Evolutionary conservation across 345 rosid species (phyloP).

Genomic region (Sonneratia alba): DNA sequence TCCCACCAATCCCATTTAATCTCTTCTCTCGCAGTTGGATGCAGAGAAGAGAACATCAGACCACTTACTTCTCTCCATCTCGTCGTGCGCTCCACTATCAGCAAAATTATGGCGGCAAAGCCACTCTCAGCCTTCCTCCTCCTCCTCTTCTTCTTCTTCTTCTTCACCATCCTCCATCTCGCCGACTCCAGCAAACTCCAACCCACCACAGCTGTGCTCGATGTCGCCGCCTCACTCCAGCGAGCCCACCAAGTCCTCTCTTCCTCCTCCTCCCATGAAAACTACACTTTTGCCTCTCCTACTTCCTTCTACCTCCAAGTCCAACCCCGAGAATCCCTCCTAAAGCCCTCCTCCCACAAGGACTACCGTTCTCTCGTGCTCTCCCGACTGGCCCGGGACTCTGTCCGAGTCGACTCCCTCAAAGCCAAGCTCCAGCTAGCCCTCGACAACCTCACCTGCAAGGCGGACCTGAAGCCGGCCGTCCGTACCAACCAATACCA

Average conservation of each 20-base stretch:
- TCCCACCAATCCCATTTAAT: slow-evolving; percentile 1
- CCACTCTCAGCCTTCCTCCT: background rate
- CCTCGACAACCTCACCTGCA: background rate
- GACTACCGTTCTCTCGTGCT: slow-evolving; percentile 3
- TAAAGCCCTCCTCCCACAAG: background rate
- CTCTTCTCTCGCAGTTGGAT: background rate
- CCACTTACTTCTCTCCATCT: background rate
- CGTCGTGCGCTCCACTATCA: background rate
- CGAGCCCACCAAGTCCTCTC: slow-evolving; percentile 6
- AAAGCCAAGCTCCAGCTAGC: background rate
- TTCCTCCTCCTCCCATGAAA: background rate
- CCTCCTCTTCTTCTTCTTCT: background rate
- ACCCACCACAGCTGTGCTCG: background rate
- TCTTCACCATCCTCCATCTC: background rate
- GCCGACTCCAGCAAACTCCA: background rate
- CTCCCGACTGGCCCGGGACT: slow-evolving; percentile 5
- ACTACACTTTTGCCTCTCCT: background rate
- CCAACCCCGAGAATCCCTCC: slow-evolving; percentile 3
- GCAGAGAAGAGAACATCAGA: background rate
- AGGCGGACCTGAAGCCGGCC: background rate
- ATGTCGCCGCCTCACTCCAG: background rate
- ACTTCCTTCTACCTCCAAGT: slow-evolving; percentile 5
- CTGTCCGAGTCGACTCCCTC: background rate
- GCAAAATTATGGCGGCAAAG: background rate
- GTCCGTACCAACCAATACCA: background rate